Evolutionary conservation across 1,284 basidiomycete genomes (phyloP), one percentile per base, ranked within the genome.

Genomic region (Neolentinus lepideus): DNA sequence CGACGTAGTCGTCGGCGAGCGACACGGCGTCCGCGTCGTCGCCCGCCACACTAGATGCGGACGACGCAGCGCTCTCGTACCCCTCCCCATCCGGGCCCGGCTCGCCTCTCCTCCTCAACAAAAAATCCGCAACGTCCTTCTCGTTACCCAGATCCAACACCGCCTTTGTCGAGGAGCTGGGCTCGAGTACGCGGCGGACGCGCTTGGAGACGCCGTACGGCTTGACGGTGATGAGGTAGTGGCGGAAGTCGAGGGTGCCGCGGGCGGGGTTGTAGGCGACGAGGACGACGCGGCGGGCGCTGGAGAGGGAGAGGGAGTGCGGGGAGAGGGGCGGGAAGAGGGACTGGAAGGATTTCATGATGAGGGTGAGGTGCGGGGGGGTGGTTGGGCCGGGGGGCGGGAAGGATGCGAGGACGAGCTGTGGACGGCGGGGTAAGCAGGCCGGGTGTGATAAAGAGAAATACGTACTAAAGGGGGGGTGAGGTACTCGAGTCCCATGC

Each of bases 191-290:
- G 60, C 88, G 88, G 10, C 94, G 84, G n/a, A 99, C 89, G 55
- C 93, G 87, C 66, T 86, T 87, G 16, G 94, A 96, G 19, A 99
- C 88, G 52, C 96, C 96, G 65, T 95, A 91, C 1, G 95, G 90
- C 65, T 94, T 93, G 56, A 99, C 92, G 9, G 92, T 90, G 73
- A 99, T 98, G 63, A 94, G 80, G 69, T 90, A 99, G 74, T 99
- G 96, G 45, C 96, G 84, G 70, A 95, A 85, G 66, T 98, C 94
- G 66, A 99, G 80, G 6, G 94, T 95, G 47, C 85, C 88, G 21
- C 84, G 88, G 19, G 89, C 85, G 19, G 90, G 74, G 69, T 95
- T 92, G 79, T 98, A 98, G 9, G 94, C 88, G 55, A 99, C 76
- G 56, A 99, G 85, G 31, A 99, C 92, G 56, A 99, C 89, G 62